phyloP scores from a whole-genome alignment of 169 alveolate species.

The Plasmodium coatneyi region DNA sequence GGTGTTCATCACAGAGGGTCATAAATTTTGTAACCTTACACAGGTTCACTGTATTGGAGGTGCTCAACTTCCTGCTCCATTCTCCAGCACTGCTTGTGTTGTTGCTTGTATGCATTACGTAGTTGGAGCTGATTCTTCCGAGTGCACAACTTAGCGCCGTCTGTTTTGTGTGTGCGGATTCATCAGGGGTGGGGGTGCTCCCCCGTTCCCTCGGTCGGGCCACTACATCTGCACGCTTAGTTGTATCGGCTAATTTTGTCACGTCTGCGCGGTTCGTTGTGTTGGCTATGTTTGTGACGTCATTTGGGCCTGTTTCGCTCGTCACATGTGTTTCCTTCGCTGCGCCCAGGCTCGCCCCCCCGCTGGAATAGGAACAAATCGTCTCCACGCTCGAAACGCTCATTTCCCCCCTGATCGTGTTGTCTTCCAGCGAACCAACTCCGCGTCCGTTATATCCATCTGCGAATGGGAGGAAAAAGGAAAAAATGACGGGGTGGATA shows the following conservation, averaged over 20 bases:
- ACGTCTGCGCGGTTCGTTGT: not conserved
- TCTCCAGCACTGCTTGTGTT: not conserved
- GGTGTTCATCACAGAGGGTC: not conserved
- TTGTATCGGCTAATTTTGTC: not conserved
- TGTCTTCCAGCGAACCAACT: not conserved
- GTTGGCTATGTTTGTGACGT: not conserved
- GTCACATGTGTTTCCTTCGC: not conserved
- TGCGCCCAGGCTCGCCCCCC: not conserved
- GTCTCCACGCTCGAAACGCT: slow-evolving; percentile 61
- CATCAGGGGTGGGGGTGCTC: not conserved
- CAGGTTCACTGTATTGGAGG: not conserved
- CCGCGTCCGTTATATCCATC: slow-evolving; percentile 3
- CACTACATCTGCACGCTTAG: not conserved
- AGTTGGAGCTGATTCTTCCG: not conserved
- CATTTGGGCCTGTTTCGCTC: not conserved
- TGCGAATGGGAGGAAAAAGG: not conserved
- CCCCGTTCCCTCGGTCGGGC: not conserved
- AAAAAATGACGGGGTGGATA: not conserved
- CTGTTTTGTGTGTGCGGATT: not conserved
- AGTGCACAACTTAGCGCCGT: not conserved
- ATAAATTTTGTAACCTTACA: not conserved
- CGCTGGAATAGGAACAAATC: slow-evolving; percentile 11
- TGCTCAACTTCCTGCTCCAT: not conserved
- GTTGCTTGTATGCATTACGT: not conserved
- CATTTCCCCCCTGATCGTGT: not conserved